These are phyloP conservation scores for Russula ochroleuca DNA, from an alignment of 768 basidiomycete genomes.

Conservation along the genomic window DNA sequence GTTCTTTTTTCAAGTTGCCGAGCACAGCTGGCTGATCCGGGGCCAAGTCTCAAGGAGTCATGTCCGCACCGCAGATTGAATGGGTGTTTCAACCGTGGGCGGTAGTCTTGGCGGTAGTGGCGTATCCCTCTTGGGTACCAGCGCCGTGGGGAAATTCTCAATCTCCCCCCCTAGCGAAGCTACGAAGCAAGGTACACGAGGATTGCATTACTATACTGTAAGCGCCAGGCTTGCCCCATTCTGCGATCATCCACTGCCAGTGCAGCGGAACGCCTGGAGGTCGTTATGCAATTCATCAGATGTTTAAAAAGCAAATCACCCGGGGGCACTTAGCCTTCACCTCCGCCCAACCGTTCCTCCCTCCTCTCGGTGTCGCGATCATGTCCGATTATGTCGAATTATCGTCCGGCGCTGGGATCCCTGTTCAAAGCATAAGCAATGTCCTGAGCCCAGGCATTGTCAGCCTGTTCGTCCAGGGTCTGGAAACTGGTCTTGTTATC, in stretches of 20 bases:
- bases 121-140: neutral
- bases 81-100: too few species aligned
- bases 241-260: neutral
- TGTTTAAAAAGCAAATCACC: neutral
- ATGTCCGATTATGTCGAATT: constrained; percentile 1
- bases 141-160: neutral
- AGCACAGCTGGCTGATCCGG: neutral
- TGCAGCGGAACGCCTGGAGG: neutral
- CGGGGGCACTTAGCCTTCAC: neutral
- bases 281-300: neutral
- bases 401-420: neutral
- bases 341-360: neutral
- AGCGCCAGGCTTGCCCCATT: neutral
- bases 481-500: constrained; percentile 18
- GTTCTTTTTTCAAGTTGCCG: neutral
- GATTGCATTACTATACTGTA: neutral
- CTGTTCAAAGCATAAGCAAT: constrained; percentile 6
- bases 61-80: too few species aligned
- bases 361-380: neutral
- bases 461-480: constrained; percentile 19
- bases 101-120: neutral
- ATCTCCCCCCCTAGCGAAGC: neutral
- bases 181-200: too few species aligned
- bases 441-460: constrained; percentile 13
- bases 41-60: too few species aligned